These are phyloP conservation scores for Clonostachys byssicola DNA, from an alignment of 2,329 filamentous ascomycete genomes.

Conservation along the genomic window DNA sequence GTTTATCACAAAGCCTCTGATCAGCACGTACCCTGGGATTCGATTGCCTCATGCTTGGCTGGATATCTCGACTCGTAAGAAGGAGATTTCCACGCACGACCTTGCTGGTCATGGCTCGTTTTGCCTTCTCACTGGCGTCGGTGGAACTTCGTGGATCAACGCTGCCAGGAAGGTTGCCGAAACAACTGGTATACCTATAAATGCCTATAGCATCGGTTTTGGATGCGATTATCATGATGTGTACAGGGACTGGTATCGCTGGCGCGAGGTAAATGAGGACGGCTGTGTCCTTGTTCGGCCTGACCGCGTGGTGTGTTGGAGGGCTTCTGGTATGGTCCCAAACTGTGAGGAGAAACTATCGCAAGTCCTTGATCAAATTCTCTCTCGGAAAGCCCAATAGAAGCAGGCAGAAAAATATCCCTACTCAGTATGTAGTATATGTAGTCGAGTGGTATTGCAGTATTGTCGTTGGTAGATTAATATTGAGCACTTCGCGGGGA, in stretches of 20 bases:
- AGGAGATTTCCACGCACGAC: conserved; percentile 52
- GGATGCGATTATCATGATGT: conserved; percentile 57
- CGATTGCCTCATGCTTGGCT: conserved; percentile 62
- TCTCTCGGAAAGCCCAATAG: no score
- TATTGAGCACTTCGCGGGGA: no score
- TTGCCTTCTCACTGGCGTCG: conserved; percentile 45
- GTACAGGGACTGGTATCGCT: conserved; percentile 54
- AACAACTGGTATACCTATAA: conserved; percentile 38
- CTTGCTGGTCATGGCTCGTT: conserved; percentile 52
- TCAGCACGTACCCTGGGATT: conserved; percentile 38
- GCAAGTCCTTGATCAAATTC: not conserved
- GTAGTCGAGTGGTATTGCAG: no score
- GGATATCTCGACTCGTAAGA: conserved; percentile 37
- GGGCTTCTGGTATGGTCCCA: conserved; percentile 9
- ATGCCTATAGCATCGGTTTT: conserved; percentile 49
- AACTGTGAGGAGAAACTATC: not conserved
- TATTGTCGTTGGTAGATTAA: no score
- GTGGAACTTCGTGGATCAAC: conserved; percentile 47
- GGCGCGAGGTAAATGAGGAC: conserved; percentile 50
- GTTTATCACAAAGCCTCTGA: not conserved
- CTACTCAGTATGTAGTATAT: no score
- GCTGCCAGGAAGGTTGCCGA: conserved; percentile 35
- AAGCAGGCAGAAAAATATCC: no score
- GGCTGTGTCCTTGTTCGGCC: conserved; percentile 55
- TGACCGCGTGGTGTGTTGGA: conserved; percentile 56